Base-by-base conservation (phyloP, 495 filamentous ascomycete genomes). In the Jackrogersella multiformis region DNA sequence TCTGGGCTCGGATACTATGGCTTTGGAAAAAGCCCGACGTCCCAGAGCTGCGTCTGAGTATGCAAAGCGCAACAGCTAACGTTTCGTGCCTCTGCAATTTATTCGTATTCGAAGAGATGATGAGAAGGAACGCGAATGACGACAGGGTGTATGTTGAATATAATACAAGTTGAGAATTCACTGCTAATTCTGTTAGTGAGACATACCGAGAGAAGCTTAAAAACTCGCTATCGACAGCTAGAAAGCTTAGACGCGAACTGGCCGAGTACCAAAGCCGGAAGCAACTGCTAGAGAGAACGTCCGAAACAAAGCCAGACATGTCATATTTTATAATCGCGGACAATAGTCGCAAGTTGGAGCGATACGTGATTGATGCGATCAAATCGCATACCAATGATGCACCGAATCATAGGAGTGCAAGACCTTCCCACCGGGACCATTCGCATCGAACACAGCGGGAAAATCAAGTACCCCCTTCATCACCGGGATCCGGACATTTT, bases 1-100 rank as follows among this genome's bases (percentile, higher is more conserved):
- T 66, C 15, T 45, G 41, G 51, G 56, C 23, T 24, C 56, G 67
- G 39, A 36, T 66, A 30, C 15, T 66, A 26, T 66, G 67, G 61
- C 49, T 66, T 23, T 66, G 49, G 67, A 70, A 62, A 10, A 66
- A 48, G 12, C 62, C 61, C 7, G 67, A 66, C 8, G 44, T 70
- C 32, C 61, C 61, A 41, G 67, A 60, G 15, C 26, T 70, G 10
- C 57, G 61, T 2, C 26, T 70, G 28, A 53, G 53, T 28, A 45
- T 70, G 26, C 57, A 57, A 39, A 66, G 67, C 21, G 57, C 67
- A 21, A 66, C 34, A 49, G 45, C 42, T 2, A 66, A 57, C 26
- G 51, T 70, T 9, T 36, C 9, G 7, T 49, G 66, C 10, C 28
- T 66, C 6, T 57, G 51, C 7, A 61, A 21, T 21, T 41, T 61